Base-by-base conservation (phyloP, 495 filamentous ascomycete species). In the Xylaria curta region DNA sequence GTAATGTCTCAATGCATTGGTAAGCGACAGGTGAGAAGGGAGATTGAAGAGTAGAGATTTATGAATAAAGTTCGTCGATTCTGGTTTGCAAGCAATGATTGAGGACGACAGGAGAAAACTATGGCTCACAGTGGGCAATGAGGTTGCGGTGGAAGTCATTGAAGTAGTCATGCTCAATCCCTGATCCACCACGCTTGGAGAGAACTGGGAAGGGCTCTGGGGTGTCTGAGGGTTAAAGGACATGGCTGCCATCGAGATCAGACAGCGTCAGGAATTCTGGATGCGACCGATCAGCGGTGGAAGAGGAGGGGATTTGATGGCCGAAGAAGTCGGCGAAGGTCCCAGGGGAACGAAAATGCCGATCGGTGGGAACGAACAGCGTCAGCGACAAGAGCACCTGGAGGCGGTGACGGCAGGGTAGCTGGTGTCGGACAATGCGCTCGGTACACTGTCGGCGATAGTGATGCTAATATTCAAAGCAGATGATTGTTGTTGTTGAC, bases 161-260 rank as follows among this genome's bases (percentile, higher is more conserved):
- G 82, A 85, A 72, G 79, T 81, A 66, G 78, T 80, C 79, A 82
- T 79, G 82, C 81, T 84, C 66, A 78, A 82, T 71, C 75, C 76
- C 67, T 78, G 80, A 68, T 85, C 83, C 73, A 76, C 82, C 74
- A 80, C 81, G 73, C 76, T 81, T 46, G 85, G 84, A 68, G 84
- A 86, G 70, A 84, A 79, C 72, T 85, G 84, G 75, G 87, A 88
- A 75, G 87, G 87, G 73, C 87, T 89, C 79, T 89, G 85, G 72
- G 87, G 87, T n/a, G 87, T 89, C 73, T 87, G 85, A 49, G 87
- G 87, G 76, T 87, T 85, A 81, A 87, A 85, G 76, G 82, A 86
- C 85, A 86, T 86, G 78, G 79, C 84, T 78, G 76, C 76, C 71
- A 79, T 78, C 69, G 76, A 74, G 69, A 67, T 78, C 69, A 49